These are phyloP conservation scores for Symbiotaphrina buchneri DNA, from an alignment of 495 filamentous ascomycete species.

Conservation along the genomic window DNA sequence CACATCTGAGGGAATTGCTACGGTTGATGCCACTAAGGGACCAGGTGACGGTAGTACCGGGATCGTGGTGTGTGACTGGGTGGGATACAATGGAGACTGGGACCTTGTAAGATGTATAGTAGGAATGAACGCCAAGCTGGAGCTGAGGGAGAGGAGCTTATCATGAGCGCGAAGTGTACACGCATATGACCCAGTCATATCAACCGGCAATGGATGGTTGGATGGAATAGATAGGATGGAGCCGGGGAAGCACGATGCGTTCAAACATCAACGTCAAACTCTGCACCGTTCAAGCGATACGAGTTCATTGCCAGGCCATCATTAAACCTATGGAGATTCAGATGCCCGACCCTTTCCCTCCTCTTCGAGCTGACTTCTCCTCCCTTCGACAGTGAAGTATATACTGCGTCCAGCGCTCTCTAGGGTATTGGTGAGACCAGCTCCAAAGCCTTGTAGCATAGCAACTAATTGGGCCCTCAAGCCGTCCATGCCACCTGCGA, in stretches of 20 bases:
- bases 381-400: slow-evolving; percentile 66
- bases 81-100: slow-evolving; percentile 79
- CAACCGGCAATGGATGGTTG: too few species aligned
- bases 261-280: too few species aligned
- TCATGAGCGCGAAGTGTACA: too few species aligned
- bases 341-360: slow-evolving; percentile 25
- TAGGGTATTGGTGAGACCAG: slow-evolving; percentile 44
- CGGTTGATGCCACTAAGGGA: slow-evolving; percentile 11
- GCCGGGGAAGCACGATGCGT: too few species aligned
- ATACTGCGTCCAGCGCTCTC: slow-evolving; percentile 58
- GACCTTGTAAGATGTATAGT: slow-evolving; percentile 76
- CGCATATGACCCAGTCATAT: too few species aligned
- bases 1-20: slow-evolving; percentile 16
- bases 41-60: slow-evolving; percentile 69
- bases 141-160: slow-evolving; percentile 21
- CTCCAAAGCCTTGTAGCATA: slow-evolving; percentile 54
- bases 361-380: slow-evolving; percentile 56
- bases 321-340: too few species aligned
- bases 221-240: too few species aligned
- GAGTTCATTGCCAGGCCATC: too few species aligned
- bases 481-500: slow-evolving; percentile 61
- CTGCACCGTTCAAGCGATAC: too few species aligned
- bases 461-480: slow-evolving; percentile 60
- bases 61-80: slow-evolving; percentile 84
- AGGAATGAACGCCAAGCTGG: slow-evolving; percentile 68